Conservation (phyloP, 345 rosid species). For the Rhizophora mangle region DNA sequence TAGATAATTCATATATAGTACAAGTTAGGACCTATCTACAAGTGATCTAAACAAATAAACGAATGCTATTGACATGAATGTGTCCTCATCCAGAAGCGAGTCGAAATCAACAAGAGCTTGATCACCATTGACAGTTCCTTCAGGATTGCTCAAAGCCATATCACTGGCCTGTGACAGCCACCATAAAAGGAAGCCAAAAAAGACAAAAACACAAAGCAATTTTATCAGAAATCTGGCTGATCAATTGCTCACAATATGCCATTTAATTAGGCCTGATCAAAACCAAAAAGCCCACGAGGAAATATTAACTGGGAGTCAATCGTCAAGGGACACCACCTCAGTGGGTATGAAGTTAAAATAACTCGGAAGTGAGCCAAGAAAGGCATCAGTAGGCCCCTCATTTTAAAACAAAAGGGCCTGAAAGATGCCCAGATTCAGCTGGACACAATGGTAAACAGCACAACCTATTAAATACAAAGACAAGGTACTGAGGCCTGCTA, state of each 20-base stretch:
- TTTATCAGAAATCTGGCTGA: not conserved
- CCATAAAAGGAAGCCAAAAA: not conserved
- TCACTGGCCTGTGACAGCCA: conserved; percentile 30
- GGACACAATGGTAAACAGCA: too few species aligned
- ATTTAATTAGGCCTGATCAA: too few species aligned
- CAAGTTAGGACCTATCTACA: conserved; percentile 28
- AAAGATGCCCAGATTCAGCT: too few species aligned
- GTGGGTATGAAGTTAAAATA: too few species aligned
- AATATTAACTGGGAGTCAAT: too few species aligned
- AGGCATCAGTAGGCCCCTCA: too few species aligned
- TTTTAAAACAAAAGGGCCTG: too few species aligned
- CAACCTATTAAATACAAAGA: too few species aligned
- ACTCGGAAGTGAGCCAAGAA: too few species aligned
- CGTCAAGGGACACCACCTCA: too few species aligned
- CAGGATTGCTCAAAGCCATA: conserved; percentile 35
- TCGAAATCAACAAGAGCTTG: conserved; percentile 56
- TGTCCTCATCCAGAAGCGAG: conserved; percentile 62
- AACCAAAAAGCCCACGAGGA: too few species aligned
- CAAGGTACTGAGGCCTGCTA: too few species aligned
- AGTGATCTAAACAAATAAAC: conserved; percentile 5
- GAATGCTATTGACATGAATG: conserved; percentile 65
- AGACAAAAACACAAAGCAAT: not conserved
- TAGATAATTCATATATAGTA: conserved; percentile 24
- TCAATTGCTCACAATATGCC: not conserved
- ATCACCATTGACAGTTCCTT: conserved; percentile 35